Evolutionary conservation across 768 basidiomycete species (phyloP), one percentile per base, ranked within the genome.

Genomic region (Scleroderma citrinum): DNA sequence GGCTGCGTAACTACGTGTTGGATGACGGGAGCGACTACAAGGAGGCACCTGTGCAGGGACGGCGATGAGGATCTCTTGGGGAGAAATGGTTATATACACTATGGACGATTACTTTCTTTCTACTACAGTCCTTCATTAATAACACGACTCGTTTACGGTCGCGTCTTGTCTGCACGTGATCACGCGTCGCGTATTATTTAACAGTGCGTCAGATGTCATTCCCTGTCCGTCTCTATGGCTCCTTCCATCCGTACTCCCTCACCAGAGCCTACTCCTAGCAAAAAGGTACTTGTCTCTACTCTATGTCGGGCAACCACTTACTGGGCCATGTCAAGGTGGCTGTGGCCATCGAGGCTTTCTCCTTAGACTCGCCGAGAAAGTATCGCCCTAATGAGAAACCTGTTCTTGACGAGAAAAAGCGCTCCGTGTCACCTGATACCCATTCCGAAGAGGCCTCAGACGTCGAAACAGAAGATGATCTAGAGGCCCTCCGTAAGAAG

Each of bases 1-100:
- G 74, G 5, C 77, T 81, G 16, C 79, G 82, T 11, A 66, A 85
- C 57, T 73, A 76, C 51, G 47, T 64, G 29, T 76, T 80, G 50
- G 65, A 80, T 52, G 72, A 71, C 19, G 77, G 76, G 54, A 74
- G 77, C 51, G 47, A 72, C 72, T 53, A 57, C 52, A 77, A 81
- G 49, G 77, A 80, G 13, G 70, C 72, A 37, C 59, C 75, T 51
- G 70, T 72, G 66, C 70, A 72, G 68, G 66, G 70, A 71, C 49
- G 40, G 19, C 38, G 52, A 21, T 48, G 36, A 48, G 41, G 7
- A 32, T 32, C n/a, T n/a, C n/a, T n/a, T n/a, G n/a, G n/a, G n/a
- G n/a, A n/a, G n/a, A n/a, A n/a, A n/a, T n/a, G n/a, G n/a, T n/a
- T n/a, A n/a, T n/a, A n/a, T n/a, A n/a, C n/a, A n/a, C n/a, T n/a